These are phyloP conservation scores for Daldinia bambusicola DNA, from an alignment of 495 filamentous ascomycete species.

Conservation along the genomic window DNA sequence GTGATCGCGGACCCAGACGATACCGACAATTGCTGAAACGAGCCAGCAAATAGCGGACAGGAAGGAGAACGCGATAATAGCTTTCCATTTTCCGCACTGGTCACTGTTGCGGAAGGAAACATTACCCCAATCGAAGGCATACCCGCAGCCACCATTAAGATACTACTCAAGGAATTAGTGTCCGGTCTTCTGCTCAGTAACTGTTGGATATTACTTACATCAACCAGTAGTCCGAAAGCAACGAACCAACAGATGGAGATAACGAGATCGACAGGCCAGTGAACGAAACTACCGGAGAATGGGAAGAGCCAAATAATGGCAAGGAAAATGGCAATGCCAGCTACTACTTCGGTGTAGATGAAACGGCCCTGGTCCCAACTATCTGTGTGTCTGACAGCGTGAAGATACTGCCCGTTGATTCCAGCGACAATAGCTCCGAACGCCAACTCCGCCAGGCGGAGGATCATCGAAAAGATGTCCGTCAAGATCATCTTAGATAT, in stretches of 20 bases:
- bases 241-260: constrained; percentile 72
- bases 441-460: constrained; percentile 59
- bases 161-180: constrained; percentile 40
- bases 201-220: constrained; percentile 50
- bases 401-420: constrained; percentile 59
- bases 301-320: constrained; percentile 61
- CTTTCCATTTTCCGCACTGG: constrained; percentile 70
- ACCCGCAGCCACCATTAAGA: constrained; percentile 63
- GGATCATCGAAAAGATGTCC: constrained; percentile 54
- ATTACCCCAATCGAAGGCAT: constrained; percentile 89
- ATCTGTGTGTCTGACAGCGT: constrained; percentile 42
- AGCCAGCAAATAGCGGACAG: constrained; percentile 75
- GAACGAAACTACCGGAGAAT: constrained; percentile 56
- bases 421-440: constrained; percentile 61
- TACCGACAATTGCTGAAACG: constrained; percentile 63
- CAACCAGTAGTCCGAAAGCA: constrained; percentile 70
- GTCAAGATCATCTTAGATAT: constrained; percentile 52
- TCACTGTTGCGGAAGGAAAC: constrained; percentile 80
- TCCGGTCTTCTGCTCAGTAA: background rate
- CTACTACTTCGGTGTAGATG: constrained; percentile 62
- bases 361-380: constrained; percentile 56
- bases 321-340: constrained; percentile 58
- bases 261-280: constrained; percentile 65
- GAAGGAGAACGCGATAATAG: constrained; percentile 73
- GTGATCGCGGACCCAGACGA: constrained; percentile 57